These are phyloP conservation scores for Cutaneotrichosporon curvatum DNA, from an alignment of 1,284 basidiomycete species.

Conservation along the genomic window DNA sequence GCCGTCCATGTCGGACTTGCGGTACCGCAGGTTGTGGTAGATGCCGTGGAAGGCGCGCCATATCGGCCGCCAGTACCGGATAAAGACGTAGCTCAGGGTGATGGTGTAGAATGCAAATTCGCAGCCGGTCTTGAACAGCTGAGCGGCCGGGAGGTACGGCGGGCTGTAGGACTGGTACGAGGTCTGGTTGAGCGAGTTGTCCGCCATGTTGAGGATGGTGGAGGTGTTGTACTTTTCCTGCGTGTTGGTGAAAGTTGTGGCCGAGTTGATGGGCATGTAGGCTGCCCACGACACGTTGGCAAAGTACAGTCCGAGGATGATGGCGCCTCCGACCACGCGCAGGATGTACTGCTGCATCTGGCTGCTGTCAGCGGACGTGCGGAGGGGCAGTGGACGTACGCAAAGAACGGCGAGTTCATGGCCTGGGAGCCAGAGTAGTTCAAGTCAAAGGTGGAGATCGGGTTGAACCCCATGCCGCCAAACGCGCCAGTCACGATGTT, in stretches of 20 bases:
- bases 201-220: conserved; percentile 13
- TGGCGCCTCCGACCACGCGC: conserved; percentile 3
- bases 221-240: conserved; percentile 49
- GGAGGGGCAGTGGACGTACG: conserved; percentile 6
- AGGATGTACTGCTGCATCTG: conserved; percentile 6
- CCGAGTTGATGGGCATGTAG: conserved; percentile 15
- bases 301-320: conserved; percentile 15
- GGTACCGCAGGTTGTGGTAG: not conserved
- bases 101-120: conserved; percentile 24
- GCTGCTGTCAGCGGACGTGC: conserved; percentile 29
- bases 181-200: conserved; percentile 21
- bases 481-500: conserved; percentile 14
- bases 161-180: not conserved
- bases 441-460: conserved; percentile 31
- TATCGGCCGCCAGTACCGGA: conserved; percentile 51
- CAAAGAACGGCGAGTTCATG: conserved; percentile 10
- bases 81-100: conserved; percentile 46
- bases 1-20: conserved; percentile 13
- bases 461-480: conserved; percentile 33
- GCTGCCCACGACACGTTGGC: conserved; percentile 6
- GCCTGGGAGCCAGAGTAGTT: not conserved
- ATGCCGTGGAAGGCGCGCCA: conserved; percentile 3
- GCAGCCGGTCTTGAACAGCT: conserved; percentile 5
- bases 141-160: conserved; percentile 3
- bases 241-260: conserved; percentile 22